These are phyloP conservation scores for Lolium multiflorum DNA, from an alignment of 176 grass and related monocot species.

Conservation along the genomic window DNA sequence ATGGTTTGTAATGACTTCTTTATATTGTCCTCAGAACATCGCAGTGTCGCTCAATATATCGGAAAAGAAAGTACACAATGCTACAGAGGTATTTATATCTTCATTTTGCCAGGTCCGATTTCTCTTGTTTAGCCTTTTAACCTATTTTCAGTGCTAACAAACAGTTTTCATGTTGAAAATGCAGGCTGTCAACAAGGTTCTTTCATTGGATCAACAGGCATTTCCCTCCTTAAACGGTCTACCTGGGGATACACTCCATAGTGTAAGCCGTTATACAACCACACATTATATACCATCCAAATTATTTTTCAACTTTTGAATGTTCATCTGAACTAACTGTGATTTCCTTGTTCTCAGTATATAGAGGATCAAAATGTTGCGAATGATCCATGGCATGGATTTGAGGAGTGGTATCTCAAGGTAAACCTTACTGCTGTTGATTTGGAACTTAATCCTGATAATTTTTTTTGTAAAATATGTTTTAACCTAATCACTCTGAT, in stretches of 20 bases:
- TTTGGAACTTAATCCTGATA: background rate
- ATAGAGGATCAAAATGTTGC: constrained; percentile 81
- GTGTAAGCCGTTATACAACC: constrained; percentile 51
- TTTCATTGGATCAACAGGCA: constrained; percentile 90
- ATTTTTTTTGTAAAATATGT: background rate
- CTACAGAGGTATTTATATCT: constrained; percentile 58
- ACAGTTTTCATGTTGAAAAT: constrained; percentile 37
- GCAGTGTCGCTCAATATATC: constrained; percentile 81
- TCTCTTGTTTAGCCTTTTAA: constrained; percentile 17
- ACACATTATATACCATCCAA: constrained; percentile 21
- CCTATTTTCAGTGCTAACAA: constrained; percentile 39
- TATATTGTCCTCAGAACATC: constrained; percentile 69
- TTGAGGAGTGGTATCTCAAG: constrained; percentile 80
- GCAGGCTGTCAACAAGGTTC: constrained; percentile 78
- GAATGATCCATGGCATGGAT: constrained; percentile 92
- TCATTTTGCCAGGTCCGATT: background rate
- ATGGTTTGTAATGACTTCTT: constrained; percentile 17
- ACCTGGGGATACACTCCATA: constrained; percentile 83
- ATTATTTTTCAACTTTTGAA: background rate
- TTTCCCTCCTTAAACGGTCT: constrained; percentile 77
- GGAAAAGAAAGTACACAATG: constrained; percentile 78
- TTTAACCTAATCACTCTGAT: constrained; percentile 36
- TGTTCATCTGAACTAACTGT: background rate
- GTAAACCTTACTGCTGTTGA: constrained; percentile 50
- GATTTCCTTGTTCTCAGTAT: constrained; percentile 55